Base-by-base conservation (phyloP, 1,139 yeast species). In the Meyerozyma sp. region DNA sequence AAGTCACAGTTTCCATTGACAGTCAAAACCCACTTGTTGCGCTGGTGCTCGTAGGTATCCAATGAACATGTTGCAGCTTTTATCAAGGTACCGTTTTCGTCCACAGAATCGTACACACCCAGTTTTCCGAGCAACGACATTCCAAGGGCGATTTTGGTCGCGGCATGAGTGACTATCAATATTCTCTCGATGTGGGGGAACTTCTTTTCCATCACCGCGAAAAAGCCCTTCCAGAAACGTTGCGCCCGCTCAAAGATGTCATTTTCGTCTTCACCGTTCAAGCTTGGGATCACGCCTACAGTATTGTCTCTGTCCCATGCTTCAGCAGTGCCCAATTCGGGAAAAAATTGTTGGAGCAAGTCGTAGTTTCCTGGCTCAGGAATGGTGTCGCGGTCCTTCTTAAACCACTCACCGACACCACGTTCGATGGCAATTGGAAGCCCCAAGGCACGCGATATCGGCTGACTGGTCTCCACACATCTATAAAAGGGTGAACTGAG, bases 401-500 rank as follows among this genome's bases (percentile, higher is more conserved):
- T 75, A 49, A 79, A 81, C 84, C 85, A 81, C 54, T 81, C 86
- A 8, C 88, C 90, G 14, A 85, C 75, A 1, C 95, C 95, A 45
- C 81, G 63, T 55, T 88, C 95, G 9, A 84, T 62, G 32, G 67
- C 72, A 11, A 87, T 74, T n/a, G 80, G 79, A 30, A 82, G 57
- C 10, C 70, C 78, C 23, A 84, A 63, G 40, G 63, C 61, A 30
- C 75, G 68, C 1, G 91, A 81, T n/a, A 82, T 66, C 2, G 91
- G 87, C 39, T 78, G 75, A 3, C 85, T 77, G 0, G 98, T 90
- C 60, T 93, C 91, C 13, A 91, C 70, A 61, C 98, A 93, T 48
- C 98, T 69, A 61, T 88, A 90, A 61, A 89, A 91, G 0, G 98
- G 98, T 2, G 96, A 88, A 1, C 84, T 68, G 53, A 85, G 69